Conservation (phyloP, 805 yeast species). For the Metschnikowia lachancei region DNA sequence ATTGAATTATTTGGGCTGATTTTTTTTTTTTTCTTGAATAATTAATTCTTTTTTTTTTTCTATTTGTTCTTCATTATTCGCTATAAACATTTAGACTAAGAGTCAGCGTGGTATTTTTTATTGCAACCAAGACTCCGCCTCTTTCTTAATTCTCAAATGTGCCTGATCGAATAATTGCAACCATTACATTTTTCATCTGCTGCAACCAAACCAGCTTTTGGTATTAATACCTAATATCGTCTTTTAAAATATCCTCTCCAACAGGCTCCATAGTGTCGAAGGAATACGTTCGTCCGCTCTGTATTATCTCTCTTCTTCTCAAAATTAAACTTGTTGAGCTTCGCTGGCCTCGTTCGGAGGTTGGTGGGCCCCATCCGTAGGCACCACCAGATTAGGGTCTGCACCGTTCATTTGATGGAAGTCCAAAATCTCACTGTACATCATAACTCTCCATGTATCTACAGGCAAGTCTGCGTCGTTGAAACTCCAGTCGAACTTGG, state of each 20-base stretch:
- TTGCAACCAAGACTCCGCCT: background rate
- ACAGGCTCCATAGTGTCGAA: background rate
- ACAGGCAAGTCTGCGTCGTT: constrained; percentile 97
- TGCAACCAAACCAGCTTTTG: background rate
- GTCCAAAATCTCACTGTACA: constrained; percentile 95
- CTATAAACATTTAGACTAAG: too few relatives aligned
- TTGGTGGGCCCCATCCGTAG: constrained; percentile 3
- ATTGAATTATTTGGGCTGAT: too few relatives aligned
- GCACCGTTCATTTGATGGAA: constrained; percentile 82
- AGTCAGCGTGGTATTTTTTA: too few relatives aligned
- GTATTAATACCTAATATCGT: background rate
- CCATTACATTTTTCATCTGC: background rate
- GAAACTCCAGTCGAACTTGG: constrained; percentile 95
- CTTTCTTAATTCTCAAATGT: background rate
- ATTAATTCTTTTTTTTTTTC: too few relatives aligned
- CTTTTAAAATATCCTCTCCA: background rate
- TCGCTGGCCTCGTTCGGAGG: constrained; percentile 9
- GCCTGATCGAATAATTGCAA: background rate
- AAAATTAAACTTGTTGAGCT: constrained; percentile 8
- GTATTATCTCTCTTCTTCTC: background rate
- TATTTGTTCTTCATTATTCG: too few relatives aligned
- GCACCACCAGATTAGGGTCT: constrained; percentile 15
- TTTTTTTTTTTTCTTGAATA: too few relatives aligned
- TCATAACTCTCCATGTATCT: constrained; percentile 98
- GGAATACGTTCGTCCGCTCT: background rate